A percentile compares a stretch with the other conserved stretches of the same genome.
phyloP scores from a whole-genome alignment of 768 basidiomycete species.

The Lactifluus hygrophoroides region DNA sequence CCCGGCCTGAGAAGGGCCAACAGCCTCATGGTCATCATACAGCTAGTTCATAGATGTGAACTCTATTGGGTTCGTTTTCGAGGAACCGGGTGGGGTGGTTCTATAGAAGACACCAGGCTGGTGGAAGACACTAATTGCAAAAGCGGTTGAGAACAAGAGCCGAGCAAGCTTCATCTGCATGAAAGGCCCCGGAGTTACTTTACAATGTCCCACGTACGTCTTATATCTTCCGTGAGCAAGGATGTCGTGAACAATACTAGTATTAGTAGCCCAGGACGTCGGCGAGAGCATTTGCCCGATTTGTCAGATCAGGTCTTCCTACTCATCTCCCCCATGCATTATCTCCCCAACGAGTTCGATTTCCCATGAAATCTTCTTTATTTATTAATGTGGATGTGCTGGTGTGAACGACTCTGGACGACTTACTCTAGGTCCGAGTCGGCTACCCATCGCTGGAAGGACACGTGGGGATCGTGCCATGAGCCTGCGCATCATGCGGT shows the following conservation, averaged over 20 bases:
- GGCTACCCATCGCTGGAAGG: no score
- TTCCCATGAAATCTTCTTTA: no score
- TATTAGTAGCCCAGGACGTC: conserved; percentile 82
- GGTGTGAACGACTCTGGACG: no score
- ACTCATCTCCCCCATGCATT: conserved; percentile 87
- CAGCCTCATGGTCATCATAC: no score
- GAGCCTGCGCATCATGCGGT: no score
- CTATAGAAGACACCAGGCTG: conserved; percentile 99
- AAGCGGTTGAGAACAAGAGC: conserved; percentile 95
- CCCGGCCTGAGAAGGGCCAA: no score
- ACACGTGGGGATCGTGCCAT: no score
- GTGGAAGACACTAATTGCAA: conserved; percentile 95
- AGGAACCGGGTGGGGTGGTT: conserved; percentile 86
- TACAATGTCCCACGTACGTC: conserved; percentile 64
- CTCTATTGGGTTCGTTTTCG: no score
- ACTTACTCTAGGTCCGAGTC: no score
- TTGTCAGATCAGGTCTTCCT: conserved; percentile 90
- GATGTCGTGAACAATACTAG: not conserved
- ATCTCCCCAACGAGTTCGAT: conserved; percentile 95
- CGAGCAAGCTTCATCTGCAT: conserved; percentile 96
- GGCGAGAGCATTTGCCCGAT: conserved; percentile 96
- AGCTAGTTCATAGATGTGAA: no score
- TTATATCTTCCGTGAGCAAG: not conserved
- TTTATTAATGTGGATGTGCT: no score
- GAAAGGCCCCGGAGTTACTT: conserved; percentile 90